Base-by-base conservation (phyloP, 805 yeast genomes). In the Jamesozyma rosinii region DNA sequence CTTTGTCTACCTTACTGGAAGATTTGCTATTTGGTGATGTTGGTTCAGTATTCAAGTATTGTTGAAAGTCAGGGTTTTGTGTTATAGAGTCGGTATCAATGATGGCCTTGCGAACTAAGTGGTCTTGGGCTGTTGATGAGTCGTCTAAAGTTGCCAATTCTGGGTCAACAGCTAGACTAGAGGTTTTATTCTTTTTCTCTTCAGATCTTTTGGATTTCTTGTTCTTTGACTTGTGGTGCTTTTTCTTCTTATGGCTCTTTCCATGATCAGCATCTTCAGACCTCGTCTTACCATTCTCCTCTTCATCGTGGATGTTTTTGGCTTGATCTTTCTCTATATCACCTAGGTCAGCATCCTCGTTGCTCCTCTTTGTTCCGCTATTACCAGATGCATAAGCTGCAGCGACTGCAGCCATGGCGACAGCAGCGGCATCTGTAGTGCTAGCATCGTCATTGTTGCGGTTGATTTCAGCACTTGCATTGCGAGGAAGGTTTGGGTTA, bases 31-130 rank as follows among this genome's bases (percentile, higher is more conserved):
- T 30, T 29, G 33, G 44, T 19, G 35, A 49, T 6, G 51, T 38
- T 18, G 57, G 58, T 27, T 57, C 66, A 3, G 64, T 56, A 36
- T 56, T 61, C 35, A 59, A 42, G 41, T 58, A 58, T 46, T 60
- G 64, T 44, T 64, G 67, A 43, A 66, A 65, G 45, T 59, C 64
- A 5, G 65, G 66, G 41, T 66, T 69, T 44, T 64, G 70, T 2
- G 81, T 80, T 44, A 81, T 67, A 35, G 79, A 77, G 41, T 81
- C 70, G 0, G 86, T 84, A 52, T 81, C 84, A 48, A 79, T 66
- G 37, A 82, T 77, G 1, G 84, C 85, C 38, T 81, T 85, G 46
- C 80, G 77, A 10, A 80, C 87, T 43, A 81, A 64, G 49, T 74
- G 81, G 44, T 77, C 83, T 51, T 78, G 83, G 35, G 76, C 80